A percentile compares a stretch with the other conserved stretches of the same genome.
phyloP scores from a whole-genome alignment of 495 filamentous ascomycete species.

The Sphaerosporella brunnea region DNA sequence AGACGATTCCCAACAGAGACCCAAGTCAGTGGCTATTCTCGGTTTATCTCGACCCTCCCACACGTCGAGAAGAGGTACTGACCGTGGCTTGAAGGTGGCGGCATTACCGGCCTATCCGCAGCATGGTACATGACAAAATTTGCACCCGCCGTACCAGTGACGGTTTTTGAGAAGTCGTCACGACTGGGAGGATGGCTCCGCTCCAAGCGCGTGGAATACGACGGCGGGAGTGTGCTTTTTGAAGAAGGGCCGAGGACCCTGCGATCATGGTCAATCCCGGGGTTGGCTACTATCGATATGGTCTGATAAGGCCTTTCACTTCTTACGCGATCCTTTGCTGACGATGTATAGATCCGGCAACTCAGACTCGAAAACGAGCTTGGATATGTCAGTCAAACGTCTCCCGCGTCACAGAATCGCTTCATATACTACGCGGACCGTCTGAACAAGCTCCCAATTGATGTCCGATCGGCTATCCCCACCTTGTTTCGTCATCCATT shows the following conservation, averaged over 20 bases:
- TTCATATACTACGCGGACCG: conserved; percentile 88
- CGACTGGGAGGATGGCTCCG: conserved; percentile 72
- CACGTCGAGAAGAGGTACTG: too few relatives aligned
- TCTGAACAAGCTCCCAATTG: conserved; percentile 51
- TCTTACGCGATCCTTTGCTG: not conserved
- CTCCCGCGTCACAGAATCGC: conserved; percentile 41
- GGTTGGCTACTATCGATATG: conserved; percentile 37
- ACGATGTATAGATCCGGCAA: conserved; percentile 37
- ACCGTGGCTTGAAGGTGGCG: conserved; percentile 40
- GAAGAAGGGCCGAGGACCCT: conserved; percentile 77
- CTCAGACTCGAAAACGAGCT: conserved; percentile 46
- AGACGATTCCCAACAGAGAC: conserved; percentile 4
- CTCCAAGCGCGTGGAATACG: conserved; percentile 38
- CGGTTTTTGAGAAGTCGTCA: conserved; percentile 54
- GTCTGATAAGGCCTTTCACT: conserved; percentile 27
- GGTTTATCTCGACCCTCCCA: conserved; percentile 16
- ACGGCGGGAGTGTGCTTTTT: conserved; percentile 47
- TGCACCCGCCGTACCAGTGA: conserved; percentile 41
- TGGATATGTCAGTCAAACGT: conserved; percentile 35
- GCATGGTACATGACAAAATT: conserved; percentile 54
- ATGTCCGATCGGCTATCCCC: conserved; percentile 21
- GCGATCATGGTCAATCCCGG: conserved; percentile 34
- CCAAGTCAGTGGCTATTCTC: conserved; percentile 23
- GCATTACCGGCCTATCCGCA: conserved; percentile 72
- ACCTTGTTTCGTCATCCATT: conserved; percentile 39